Evolutionary conservation across 108 stramenopile species (phyloP), one percentile per base, ranked within the genome.

Genomic region (Aurantiochytrium sp.): DNA sequence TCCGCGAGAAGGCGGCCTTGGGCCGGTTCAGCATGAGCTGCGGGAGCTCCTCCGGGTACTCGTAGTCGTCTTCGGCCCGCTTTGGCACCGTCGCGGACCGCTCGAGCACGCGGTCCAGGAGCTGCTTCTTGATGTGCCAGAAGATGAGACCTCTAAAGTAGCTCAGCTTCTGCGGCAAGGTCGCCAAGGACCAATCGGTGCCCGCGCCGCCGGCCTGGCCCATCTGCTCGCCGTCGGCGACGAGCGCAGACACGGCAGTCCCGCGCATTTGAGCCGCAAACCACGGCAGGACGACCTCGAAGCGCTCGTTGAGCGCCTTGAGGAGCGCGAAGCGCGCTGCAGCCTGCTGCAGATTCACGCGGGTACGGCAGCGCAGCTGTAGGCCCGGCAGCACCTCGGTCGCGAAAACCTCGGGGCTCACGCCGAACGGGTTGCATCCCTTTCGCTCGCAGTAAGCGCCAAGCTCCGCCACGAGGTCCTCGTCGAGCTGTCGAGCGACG

Each of bases 61-160:
- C 93, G 89, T 93, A 93, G 87, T 93, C 93, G 69, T 93, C 93
- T 30, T 92, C 93, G 3, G 92, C 86, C 27, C 90, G 91, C 85
- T 90, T 89, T 1, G 90, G 89, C 5, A 50, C n/a, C 8, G 91
- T 92, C 4, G 90, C 55, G 19, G 91, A 89, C 24, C 69, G 50
- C n/a, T 52, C 90, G 37, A 92, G 68, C 4, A 89, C 50, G 24
- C 87, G 52, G 21, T 41, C 32, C 21, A 92, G 31, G 2, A 88
- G 69, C 42, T 54, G 37, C 4, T 87, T 36, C 54, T 92, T 92
- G 4, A 90, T 68, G 30, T 87, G 17, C 17, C 68, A 37, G 36
- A 91, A 91, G 12, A 91, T 88, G 55, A 55, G 88, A 27, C 90
- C 86, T 37, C 90, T 55, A 17, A 89, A 48, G 37, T 85, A 52